Evolutionary conservation across 2,329 filamentous ascomycete genomes (phyloP).

Genomic region (Pestalotiopsis sp.): DNA sequence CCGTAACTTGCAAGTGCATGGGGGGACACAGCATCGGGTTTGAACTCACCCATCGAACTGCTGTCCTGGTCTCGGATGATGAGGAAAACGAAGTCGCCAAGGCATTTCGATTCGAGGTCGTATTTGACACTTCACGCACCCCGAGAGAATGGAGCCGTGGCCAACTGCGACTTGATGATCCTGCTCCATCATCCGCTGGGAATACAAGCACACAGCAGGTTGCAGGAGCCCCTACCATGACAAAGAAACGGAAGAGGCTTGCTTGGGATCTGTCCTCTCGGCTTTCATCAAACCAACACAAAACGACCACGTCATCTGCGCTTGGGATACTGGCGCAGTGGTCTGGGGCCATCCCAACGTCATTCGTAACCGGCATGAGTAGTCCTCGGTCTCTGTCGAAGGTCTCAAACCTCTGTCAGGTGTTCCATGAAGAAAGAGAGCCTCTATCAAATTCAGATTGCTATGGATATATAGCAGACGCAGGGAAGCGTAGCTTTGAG

Average conservation of each 20-base stretch:
- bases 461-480: not conserved
- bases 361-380: no score
- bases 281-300: no score
- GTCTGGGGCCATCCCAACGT: not conserved
- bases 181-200: no score
- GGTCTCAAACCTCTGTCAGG: not conserved
- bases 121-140: no score
- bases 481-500: not conserved
- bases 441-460: not conserved
- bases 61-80: not conserved
- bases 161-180: no score
- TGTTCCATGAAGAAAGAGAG: not conserved
- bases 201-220: no score
- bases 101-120: not conserved
- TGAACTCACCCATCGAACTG: not conserved
- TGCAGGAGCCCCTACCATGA: no score
- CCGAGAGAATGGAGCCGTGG: no score
- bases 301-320: no score
- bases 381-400: not conserved
- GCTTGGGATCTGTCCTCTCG: not conserved
- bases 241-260: not conserved
- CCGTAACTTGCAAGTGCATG: not conserved
- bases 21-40: not conserved
- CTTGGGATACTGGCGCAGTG: no score
- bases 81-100: not conserved